These are phyloP conservation scores for Hymenoscyphus infarciens DNA, from an alignment of 2,329 filamentous ascomycete genomes.

Conservation along the genomic window DNA sequence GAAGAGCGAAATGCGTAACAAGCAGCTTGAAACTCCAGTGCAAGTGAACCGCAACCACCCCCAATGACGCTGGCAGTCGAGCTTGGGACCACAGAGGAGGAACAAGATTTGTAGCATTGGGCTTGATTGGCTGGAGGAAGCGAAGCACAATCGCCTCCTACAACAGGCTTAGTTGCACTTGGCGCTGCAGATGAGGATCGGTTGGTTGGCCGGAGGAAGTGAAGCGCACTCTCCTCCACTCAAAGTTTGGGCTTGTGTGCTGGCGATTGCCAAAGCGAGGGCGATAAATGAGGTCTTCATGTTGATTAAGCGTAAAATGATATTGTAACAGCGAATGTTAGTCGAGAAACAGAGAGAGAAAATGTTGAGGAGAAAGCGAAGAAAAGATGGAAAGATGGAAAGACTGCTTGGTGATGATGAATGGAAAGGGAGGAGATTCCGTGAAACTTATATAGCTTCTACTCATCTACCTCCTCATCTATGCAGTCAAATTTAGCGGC, in stretches of 20 bases:
- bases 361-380: background rate
- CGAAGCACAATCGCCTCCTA: conserved; percentile 3
- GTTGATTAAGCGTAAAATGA: background rate
- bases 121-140: conserved; percentile 1
- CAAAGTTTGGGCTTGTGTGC: background rate
- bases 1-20: background rate
- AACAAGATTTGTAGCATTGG: background rate
- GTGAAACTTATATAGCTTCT: background rate
- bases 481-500: background rate
- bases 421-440: background rate
- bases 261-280: conserved; percentile 8
- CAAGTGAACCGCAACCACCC: conserved; percentile 1
- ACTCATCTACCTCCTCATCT: background rate
- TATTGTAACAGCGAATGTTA: background rate
- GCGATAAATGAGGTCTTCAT: conserved; percentile 9
- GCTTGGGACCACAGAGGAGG: too few relatives aligned
- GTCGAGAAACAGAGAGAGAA: background rate
- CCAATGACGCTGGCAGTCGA: background rate
- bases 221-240: conserved; percentile 3
- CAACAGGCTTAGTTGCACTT: too few relatives aligned
- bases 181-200: too few relatives aligned
- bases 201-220: background rate
- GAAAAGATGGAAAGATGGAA: background rate
- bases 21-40: background rate
- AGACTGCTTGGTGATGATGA: conserved; percentile 2